These are phyloP conservation scores for Monascus purpureus DNA, from an alignment of 495 filamentous ascomycete species.

Conservation along the genomic window DNA sequence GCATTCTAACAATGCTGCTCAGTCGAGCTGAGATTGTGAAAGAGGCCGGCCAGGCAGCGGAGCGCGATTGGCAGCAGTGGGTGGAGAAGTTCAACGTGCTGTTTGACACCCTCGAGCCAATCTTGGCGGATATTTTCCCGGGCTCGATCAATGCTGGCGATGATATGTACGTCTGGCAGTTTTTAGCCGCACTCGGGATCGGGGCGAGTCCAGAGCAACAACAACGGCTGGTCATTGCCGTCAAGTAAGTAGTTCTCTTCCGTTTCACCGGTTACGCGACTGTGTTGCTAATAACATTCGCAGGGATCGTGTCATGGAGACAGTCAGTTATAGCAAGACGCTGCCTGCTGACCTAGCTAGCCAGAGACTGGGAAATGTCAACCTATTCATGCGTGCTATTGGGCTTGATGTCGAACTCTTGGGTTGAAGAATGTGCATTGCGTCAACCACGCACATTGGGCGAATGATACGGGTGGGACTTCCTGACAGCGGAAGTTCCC, in stretches of 20 bases:
- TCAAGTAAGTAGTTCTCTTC: conserved; percentile 49
- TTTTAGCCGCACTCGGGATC: conserved; percentile 85
- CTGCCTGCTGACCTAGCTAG: conserved; percentile 73
- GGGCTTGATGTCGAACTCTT: conserved; percentile 92
- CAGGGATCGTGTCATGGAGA: conserved; percentile 93
- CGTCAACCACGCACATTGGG: too few species aligned
- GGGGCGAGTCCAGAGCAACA: conserved; percentile 88
- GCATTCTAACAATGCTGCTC: conserved; percentile 86
- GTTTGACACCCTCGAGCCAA: conserved; percentile 76
- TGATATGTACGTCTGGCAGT: conserved; percentile 96
- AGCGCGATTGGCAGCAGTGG: conserved; percentile 74
- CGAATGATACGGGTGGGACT: too few species aligned
- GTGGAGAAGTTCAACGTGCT: conserved; percentile 66
- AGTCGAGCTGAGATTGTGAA: conserved; percentile 88
- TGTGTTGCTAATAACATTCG: conserved; percentile 10
- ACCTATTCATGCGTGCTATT: conserved; percentile 96
- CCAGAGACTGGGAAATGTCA: conserved; percentile 76
- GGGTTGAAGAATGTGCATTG: conserved; percentile 32
- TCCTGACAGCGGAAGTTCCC: too few species aligned
- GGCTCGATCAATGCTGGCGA: conserved; percentile 66
- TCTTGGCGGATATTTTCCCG: conserved; percentile 74
- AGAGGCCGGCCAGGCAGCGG: conserved; percentile 51
- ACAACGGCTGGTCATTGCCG: conserved; percentile 80
- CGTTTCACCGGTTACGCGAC: too few species aligned
- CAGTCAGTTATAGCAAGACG: conserved; percentile 71